These are phyloP conservation scores for Berkeleyomyces rouxiae DNA, from an alignment of 2,329 filamentous ascomycete species.

Conservation along the genomic window DNA sequence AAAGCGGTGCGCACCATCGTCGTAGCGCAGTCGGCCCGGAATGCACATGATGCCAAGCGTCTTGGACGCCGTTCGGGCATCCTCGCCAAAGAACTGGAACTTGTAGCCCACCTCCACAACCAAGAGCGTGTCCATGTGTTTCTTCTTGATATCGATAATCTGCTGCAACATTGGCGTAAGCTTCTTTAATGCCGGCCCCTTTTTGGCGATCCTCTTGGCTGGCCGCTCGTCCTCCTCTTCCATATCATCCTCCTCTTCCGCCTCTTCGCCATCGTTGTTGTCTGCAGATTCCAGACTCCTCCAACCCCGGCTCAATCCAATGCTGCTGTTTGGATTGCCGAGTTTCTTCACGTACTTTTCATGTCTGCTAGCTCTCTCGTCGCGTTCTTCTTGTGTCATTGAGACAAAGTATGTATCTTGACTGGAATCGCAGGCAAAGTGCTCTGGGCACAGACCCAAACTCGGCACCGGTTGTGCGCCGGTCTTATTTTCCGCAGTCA, in stretches of 20 bases:
- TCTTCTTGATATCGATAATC: slow-evolving; percentile 82
- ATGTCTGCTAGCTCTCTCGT: slow-evolving; percentile 45
- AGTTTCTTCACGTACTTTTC: slow-evolving; percentile 79
- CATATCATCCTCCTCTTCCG: slow-evolving; percentile 34
- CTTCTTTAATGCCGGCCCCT: slow-evolving; percentile 36
- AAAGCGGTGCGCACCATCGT: slow-evolving; percentile 48
- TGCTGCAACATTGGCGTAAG: slow-evolving; percentile 91
- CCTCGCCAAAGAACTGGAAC: slow-evolving; percentile 91
- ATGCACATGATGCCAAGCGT: slow-evolving; percentile 92
- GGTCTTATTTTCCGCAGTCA: too few relatives aligned
- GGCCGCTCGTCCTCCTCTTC: slow-evolving; percentile 37
- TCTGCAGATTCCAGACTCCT: slow-evolving; percentile 37
- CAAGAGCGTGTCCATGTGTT: slow-evolving; percentile 75
- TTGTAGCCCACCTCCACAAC: slow-evolving; percentile 97
- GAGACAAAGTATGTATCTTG: slow-evolving; percentile 14
- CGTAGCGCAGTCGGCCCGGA: slow-evolving; percentile 83
- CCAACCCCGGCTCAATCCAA: slow-evolving; percentile 42
- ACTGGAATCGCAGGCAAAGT: slow-evolving; percentile 6
- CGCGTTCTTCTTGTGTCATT: slow-evolving; percentile 38
- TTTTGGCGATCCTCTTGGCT: slow-evolving; percentile 33
- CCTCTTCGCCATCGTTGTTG: slow-evolving; percentile 38
- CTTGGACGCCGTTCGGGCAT: slow-evolving; percentile 76
- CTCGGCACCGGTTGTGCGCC: background rate
- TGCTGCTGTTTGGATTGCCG: slow-evolving; percentile 67
- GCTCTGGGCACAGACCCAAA: background rate